These are phyloP conservation scores for Curvularia lunata DNA, from an alignment of 2,329 filamentous ascomycete species.

Conservation along the genomic window DNA sequence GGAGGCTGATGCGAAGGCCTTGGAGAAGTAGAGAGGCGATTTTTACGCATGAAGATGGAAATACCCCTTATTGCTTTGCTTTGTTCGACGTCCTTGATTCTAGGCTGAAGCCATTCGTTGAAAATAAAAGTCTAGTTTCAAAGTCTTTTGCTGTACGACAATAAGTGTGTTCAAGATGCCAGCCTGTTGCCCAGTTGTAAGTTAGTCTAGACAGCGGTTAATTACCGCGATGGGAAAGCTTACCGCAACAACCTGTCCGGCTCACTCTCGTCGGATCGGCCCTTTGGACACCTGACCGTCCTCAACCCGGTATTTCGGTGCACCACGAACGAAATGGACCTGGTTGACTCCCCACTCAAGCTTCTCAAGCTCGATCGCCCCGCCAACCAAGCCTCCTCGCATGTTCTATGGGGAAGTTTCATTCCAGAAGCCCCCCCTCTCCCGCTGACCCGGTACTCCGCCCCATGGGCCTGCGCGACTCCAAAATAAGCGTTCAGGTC, in stretches of 20 bases:
- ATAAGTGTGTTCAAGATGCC: background rate
- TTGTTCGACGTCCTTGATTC: background rate
- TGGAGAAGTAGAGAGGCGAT: constrained; percentile 13
- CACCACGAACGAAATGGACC: background rate
- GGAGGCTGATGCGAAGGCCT: constrained; percentile 21
- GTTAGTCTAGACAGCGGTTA: background rate
- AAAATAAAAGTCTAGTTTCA: background rate
- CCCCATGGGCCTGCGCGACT: background rate
- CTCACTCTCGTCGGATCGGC: background rate
- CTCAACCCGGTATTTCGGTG: background rate
- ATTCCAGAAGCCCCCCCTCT: background rate
- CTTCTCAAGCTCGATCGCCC: background rate
- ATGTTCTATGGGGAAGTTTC: background rate
- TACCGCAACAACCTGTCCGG: background rate
- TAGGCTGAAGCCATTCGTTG: background rate
- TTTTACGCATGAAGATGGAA: background rate
- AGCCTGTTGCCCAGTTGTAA: too few relatives aligned
- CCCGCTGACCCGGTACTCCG: background rate
- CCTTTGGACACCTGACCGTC: background rate
- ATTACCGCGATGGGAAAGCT: constrained; percentile 6
- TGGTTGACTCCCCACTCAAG: background rate
- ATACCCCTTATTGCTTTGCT: background rate
- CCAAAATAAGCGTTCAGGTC: background rate
- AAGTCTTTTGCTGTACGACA: background rate
- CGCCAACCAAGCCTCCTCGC: background rate